Percentiles rank a stretch among this genome's conserved stretches.
phyloP scores from a whole-genome alignment of 2,329 filamentous ascomycete species.

The Xylaria polymorpha region DNA sequence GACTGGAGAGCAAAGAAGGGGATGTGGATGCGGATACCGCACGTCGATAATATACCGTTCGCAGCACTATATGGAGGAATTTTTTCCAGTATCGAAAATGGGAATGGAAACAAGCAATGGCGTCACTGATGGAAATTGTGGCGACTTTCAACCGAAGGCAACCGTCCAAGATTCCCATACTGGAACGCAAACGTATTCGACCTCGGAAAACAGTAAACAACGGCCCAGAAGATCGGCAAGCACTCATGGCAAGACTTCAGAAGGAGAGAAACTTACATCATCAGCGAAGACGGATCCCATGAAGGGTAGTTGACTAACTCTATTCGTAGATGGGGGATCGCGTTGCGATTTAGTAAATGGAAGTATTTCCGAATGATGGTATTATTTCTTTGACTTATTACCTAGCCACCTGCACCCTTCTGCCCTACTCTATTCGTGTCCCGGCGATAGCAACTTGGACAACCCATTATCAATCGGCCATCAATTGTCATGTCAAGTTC shows the following conservation, averaged over 20 bases:
- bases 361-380: background rate
- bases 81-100: slow-evolving; percentile 10
- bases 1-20: slow-evolving; percentile 28
- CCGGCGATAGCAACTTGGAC: background rate
- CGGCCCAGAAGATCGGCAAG: background rate
- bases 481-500: background rate
- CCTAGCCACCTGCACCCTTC: background rate
- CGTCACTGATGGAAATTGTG: slow-evolving; percentile 11
- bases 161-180: slow-evolving; percentile 20
- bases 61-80: slow-evolving; percentile 26
- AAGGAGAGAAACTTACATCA: background rate
- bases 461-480: background rate
- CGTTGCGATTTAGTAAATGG: background rate
- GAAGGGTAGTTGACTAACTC: background rate
- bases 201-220: background rate
- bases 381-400: background rate
- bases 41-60: slow-evolving; percentile 36
- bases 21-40: slow-evolving; percentile 20
- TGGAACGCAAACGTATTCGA: background rate
- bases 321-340: background rate
- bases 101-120: background rate
- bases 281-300: background rate
- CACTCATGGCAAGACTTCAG: background rate
- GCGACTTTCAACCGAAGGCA: slow-evolving; percentile 19
- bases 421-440: background rate